These are phyloP conservation scores for Ceratobasidium sp. DNA, from an alignment of 1,284 basidiomycete species.

Conservation along the genomic window DNA sequence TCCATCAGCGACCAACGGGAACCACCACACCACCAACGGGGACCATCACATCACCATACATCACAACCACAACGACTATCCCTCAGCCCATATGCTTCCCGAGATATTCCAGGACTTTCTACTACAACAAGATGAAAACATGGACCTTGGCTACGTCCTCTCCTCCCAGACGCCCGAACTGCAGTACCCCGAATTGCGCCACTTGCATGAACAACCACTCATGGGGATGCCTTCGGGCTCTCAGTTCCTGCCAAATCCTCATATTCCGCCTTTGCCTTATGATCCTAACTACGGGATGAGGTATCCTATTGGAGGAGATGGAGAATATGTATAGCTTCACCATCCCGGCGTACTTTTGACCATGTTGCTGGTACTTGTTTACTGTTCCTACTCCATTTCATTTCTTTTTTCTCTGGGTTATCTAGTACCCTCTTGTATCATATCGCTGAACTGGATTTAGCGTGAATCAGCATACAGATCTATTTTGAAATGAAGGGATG, in stretches of 20 bases:
- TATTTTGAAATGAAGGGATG: too few species aligned
- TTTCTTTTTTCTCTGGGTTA: too few species aligned
- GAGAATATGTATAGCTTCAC: too few species aligned
- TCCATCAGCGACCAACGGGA: not conserved
- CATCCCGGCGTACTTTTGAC: too few species aligned
- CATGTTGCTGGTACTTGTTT: too few species aligned
- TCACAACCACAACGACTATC: not conserved
- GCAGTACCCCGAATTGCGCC: not conserved
- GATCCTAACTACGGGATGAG: not conserved
- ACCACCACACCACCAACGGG: not conserved
- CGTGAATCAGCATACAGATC: too few species aligned
- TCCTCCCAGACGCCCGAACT: not conserved
- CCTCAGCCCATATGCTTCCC: not conserved
- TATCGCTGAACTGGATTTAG: too few species aligned
- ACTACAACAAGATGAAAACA: not conserved
- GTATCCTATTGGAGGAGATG: not conserved
- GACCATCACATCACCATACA: not conserved
- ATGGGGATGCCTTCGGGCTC: not conserved
- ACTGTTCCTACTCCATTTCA: too few species aligned
- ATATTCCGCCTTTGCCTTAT: not conserved
- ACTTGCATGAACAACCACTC: not conserved
- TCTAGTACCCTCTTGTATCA: too few species aligned
- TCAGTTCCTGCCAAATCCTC: not conserved
- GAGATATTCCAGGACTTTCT: not conserved
- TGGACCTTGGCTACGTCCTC: not conserved